A percentile compares a stretch with the other conserved stretches of the same genome.
Conservation (phyloP, 1,139 yeast genomes). For the Candida tunisiensis region DNA sequence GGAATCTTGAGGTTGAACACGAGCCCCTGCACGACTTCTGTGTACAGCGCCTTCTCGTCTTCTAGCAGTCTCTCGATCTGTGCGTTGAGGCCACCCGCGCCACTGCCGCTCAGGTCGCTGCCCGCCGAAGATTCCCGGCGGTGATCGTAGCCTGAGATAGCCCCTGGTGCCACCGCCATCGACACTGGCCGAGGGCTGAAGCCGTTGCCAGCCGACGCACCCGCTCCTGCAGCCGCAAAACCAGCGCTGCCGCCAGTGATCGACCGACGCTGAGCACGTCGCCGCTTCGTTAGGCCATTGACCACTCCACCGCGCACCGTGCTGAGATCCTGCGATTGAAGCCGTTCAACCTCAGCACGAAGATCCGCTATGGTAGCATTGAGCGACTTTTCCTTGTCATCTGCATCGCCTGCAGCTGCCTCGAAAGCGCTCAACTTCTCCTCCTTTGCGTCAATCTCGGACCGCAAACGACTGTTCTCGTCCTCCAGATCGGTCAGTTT, state of each 20-base stretch:
- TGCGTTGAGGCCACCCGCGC: constrained; percentile 16
- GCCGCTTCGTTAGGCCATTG: constrained; percentile 2
- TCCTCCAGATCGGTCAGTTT: background rate
- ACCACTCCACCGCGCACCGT: constrained; percentile 1
- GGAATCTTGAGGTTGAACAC: constrained; percentile 84
- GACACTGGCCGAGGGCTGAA: constrained; percentile 20
- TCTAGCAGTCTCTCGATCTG: constrained; percentile 34
- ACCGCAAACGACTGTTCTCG: background rate
- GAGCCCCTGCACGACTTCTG: constrained; percentile 78
- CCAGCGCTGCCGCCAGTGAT: constrained; percentile 9
- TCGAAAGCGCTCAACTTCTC: too few species aligned
- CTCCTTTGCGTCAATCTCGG: constrained; percentile 39
- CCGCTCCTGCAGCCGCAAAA: constrained; percentile 4
- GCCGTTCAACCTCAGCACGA: constrained; percentile 1
- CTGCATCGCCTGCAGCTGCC: too few species aligned
- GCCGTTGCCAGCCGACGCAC: constrained; percentile 10
- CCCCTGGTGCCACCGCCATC: constrained; percentile 10
- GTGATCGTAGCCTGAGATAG: constrained; percentile 6
- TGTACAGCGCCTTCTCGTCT: constrained; percentile 62
- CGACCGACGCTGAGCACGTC: constrained; percentile 16
- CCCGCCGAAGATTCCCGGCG: constrained; percentile 10
- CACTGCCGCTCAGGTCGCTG: constrained; percentile 13
- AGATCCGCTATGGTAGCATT: constrained; percentile 1
- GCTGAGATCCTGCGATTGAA: constrained; percentile 1
- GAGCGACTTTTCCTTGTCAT: constrained; percentile 11